Percentiles rank a stretch among this genome's conserved stretches.
phyloP scores from a whole-genome alignment of 164 flowering plant genomes.

The Houttuynia cordata region DNA sequence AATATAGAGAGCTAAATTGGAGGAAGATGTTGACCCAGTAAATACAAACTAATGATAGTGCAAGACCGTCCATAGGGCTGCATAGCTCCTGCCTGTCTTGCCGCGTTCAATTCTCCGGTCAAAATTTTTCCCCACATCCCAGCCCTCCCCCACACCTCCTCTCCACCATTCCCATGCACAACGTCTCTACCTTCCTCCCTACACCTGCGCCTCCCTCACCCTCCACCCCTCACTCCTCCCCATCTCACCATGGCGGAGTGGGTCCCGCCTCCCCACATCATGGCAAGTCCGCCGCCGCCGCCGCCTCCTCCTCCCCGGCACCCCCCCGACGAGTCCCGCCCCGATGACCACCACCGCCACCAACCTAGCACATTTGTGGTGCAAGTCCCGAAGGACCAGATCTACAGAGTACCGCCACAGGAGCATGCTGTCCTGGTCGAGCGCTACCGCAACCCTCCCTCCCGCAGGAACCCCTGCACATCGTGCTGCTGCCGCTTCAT shows the following conservation, averaged over 20 bases:
- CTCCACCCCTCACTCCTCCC: conserved; percentile 14
- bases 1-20: too few species aligned
- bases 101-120: neutral
- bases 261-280: conserved; percentile 15
- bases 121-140: neutral
- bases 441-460: conserved; percentile 6
- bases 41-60: neutral
- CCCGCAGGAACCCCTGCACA: conserved; percentile 2
- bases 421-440: conserved; percentile 43
- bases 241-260: conserved; percentile 54
- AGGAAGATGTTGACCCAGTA: neutral
- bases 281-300: neutral
- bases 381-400: conserved; percentile 56
- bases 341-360: neutral
- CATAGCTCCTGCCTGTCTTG: neutral
- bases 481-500: conserved; percentile 11
- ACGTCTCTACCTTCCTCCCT: neutral
- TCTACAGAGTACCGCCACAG: conserved; percentile 63
- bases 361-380: conserved; percentile 41
- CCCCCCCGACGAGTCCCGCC: conserved; percentile 4
- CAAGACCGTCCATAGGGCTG: neutral
- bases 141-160: conserved; percentile 8
- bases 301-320: conserved; percentile 1
- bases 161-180: conserved; percentile 4
- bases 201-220: neutral